phyloP scores from a whole-genome alignment of 2,329 filamentous ascomycete genomes.

The Pseudomassariella vexata region DNA sequence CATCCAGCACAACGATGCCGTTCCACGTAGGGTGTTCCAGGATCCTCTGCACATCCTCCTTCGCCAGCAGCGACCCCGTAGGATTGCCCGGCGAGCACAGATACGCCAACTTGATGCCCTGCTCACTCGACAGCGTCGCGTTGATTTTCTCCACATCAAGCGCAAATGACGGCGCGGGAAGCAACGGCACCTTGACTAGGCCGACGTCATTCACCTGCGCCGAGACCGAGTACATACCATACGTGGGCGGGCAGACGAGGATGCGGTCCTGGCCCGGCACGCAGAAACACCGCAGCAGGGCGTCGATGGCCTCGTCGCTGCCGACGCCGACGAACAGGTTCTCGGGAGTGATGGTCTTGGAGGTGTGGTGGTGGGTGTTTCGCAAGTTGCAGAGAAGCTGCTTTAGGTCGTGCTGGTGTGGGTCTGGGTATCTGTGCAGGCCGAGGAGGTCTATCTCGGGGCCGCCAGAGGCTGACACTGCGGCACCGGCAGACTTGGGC shows the following conservation, averaged over 20 bases:
- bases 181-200: slow-evolving; percentile 80
- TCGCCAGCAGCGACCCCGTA: slow-evolving; percentile 72
- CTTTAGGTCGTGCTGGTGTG: slow-evolving; percentile 86
- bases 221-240: slow-evolving; percentile 96
- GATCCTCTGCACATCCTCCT: slow-evolving; percentile 65
- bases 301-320: slow-evolving; percentile 95
- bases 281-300: slow-evolving; percentile 89
- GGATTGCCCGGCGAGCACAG: slow-evolving; percentile 95
- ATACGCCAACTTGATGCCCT: slow-evolving; percentile 80
- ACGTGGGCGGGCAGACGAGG: slow-evolving; percentile 91
- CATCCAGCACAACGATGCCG: slow-evolving; percentile 81
- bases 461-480: slow-evolving; percentile 32
- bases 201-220: slow-evolving; percentile 90
- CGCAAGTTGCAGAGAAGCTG: slow-evolving; percentile 79
- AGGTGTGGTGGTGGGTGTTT: slow-evolving; percentile 77
- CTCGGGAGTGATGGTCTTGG: slow-evolving; percentile 65
- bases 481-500: slow-evolving; percentile 41
- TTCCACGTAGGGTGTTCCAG: slow-evolving; percentile 92
- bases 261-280: slow-evolving; percentile 81
- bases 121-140: slow-evolving; percentile 51
- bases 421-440: slow-evolving; percentile 92
- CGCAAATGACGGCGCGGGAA: slow-evolving; percentile 64
- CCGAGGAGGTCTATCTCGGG: slow-evolving; percentile 70
- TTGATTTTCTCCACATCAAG: slow-evolving; percentile 67
- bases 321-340: slow-evolving; percentile 94